Evolutionary conservation across 2,329 filamentous ascomycete species (phyloP).

Genomic region (Ophiostoma pallidulum): DNA sequence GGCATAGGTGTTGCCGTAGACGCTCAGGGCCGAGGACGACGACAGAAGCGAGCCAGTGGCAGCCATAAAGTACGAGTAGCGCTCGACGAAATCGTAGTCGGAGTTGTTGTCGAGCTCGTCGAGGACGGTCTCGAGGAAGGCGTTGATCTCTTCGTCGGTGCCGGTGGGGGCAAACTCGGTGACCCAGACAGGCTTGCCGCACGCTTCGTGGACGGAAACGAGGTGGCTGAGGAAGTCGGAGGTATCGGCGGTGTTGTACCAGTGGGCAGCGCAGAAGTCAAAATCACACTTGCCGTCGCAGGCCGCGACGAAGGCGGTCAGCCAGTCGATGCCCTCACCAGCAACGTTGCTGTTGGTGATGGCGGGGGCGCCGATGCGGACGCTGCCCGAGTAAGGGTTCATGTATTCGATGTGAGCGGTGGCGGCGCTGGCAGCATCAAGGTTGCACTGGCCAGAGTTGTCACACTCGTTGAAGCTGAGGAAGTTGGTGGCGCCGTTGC

Average conservation of each 20-base stretch:
- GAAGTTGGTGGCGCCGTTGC: conserved; percentile 44
- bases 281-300: conserved; percentile 44
- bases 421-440: conserved; percentile 44
- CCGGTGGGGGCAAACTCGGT: conserved; percentile 53
- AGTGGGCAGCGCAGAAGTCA: conserved; percentile 55
- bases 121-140: conserved; percentile 42
- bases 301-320: conserved; percentile 40
- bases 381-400: conserved; percentile 44
- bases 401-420: conserved; percentile 42
- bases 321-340: conserved; percentile 46
- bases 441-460: conserved; percentile 47
- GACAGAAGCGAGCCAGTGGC: conserved; percentile 33
- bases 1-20: conserved; percentile 41
- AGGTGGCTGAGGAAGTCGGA: conserved; percentile 47
- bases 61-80: conserved; percentile 51
- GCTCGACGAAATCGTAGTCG: conserved; percentile 39
- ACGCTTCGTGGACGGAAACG: conserved; percentile 34
- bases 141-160: conserved; percentile 31
- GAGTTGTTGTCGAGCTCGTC: conserved; percentile 37
- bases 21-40: conserved; percentile 31
- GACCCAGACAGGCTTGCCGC: conserved; percentile 49
- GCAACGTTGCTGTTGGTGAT: conserved; percentile 48
- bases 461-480: conserved; percentile 69
- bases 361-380: conserved; percentile 47
- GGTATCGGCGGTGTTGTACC: conserved; percentile 46